Base-by-base conservation (phyloP, 1,284 basidiomycete species). In the Trichosporon faecale region DNA sequence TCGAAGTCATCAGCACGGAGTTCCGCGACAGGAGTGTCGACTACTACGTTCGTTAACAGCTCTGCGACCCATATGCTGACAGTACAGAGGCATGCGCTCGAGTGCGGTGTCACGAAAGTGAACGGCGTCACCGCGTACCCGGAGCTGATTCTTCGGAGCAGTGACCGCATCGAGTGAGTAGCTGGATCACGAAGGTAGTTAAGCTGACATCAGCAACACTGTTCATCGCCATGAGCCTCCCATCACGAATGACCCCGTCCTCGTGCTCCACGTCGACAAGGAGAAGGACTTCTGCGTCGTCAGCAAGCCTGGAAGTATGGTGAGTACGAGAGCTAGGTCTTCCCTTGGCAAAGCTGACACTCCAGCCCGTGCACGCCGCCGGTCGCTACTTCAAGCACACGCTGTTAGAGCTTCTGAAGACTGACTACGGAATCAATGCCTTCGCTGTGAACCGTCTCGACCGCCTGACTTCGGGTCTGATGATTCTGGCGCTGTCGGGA, bases 161-260 rank as follows among this genome's bases (percentile, higher is more conserved):
- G 94, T 11, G 97, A 99, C 83, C 87, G 92, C 66, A 90, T 98
- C 68, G 93, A 95, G 93, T 94, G 72, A 73, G 91, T 86, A 57
- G 64, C 46, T 46, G 40, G n/a, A n/a, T 64, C 3, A 5, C 16
- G 4, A 8, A 11, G 7, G 46, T 8, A 18, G 18, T 5, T 25
- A 33, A 2, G 66, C 68, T 70, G 27, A 68, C 49, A n/a, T 3
- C 74, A 96, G 94, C 78, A 98, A 98, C 80, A 88, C 94, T 4
- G 94, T 96, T 1, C 95, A 98, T 83, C 87, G 94, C 18, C 97
- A 99, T 80, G 97, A 99, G 83, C 96, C 97, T 3, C 94, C 97
- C 0, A 91, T 99, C 2, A 92, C 94, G 0, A 90, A 92, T 6
- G 92, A 88, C 11, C 92, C 93, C 0, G 90, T 99, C 66, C 88